These are phyloP conservation scores for Trebouxia sp. DNA, from an alignment of 139 green algal genomes.

Conservation along the genomic window DNA sequence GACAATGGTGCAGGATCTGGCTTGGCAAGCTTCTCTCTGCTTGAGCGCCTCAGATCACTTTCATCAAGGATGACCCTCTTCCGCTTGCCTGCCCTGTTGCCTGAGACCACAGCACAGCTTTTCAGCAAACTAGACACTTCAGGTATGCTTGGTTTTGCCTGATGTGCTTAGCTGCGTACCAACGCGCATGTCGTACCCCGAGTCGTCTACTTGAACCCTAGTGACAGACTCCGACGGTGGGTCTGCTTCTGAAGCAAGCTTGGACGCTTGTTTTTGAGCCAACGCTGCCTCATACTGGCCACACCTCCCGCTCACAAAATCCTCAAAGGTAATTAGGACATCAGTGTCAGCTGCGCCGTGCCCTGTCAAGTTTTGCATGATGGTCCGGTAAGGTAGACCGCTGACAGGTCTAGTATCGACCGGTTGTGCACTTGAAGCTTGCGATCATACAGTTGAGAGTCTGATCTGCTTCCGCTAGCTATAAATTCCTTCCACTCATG, in stretches of 20 bases:
- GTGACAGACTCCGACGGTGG: neutral
- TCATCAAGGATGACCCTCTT: conserved; percentile 8
- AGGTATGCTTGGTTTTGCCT: no score
- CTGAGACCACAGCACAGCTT: no score
- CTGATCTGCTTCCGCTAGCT: no score
- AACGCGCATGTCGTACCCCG: conserved; percentile 21
- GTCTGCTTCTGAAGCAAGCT: neutral
- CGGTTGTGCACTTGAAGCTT: no score
- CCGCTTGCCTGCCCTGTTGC: conserved; percentile 8
- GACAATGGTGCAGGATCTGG: neutral
- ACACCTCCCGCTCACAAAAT: neutral
- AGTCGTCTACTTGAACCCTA: conserved; percentile 4
- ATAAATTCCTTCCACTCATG: no score
- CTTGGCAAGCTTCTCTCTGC: neutral
- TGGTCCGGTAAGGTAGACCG: no score
- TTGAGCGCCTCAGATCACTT: neutral
- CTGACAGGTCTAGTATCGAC: no score
- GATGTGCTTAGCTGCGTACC: neutral
- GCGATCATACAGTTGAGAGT: no score
- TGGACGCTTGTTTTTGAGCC: neutral
- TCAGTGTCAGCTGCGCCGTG: neutral
- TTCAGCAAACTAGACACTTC: no score
- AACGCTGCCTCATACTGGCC: neutral
- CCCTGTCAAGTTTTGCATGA: neutral
- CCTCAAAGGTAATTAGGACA: conserved; percentile 7